These are phyloP conservation scores for Paxillus rubicundulus DNA, from an alignment of 768 basidiomycete genomes.

Conservation along the genomic window DNA sequence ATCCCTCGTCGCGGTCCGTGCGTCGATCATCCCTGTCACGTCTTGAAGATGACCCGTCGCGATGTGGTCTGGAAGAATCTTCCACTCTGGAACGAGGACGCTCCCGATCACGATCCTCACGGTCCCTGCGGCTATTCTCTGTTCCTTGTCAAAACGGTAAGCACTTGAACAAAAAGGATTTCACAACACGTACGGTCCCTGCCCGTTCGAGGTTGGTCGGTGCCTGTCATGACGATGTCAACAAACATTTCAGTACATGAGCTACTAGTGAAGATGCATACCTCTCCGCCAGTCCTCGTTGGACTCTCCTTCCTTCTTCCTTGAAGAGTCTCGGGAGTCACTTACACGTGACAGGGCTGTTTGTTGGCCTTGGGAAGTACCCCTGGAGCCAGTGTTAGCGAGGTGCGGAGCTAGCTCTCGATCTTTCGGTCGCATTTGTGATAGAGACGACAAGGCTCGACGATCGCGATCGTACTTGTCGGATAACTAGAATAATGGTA, in stretches of 20 bases:
- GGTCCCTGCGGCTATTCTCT: slow-evolving; percentile 55
- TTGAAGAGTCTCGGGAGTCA: slow-evolving; percentile 58
- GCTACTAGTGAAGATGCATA: slow-evolving; percentile 32
- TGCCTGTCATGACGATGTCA: slow-evolving; percentile 30
- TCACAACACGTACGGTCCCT: slow-evolving; percentile 54
- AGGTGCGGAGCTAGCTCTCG: slow-evolving; percentile 66
- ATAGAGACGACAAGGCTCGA: slow-evolving; percentile 50
- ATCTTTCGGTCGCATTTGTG: slow-evolving; percentile 59
- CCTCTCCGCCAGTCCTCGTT: slow-evolving; percentile 88
- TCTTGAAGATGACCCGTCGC: slow-evolving; percentile 54
- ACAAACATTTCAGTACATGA: background rate
- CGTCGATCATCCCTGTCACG: slow-evolving; percentile 45
- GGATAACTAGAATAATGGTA: slow-evolving; percentile 54
- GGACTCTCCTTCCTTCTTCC: slow-evolving; percentile 69
- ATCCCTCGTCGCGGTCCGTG: slow-evolving; percentile 32
- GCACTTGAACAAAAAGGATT: background rate
- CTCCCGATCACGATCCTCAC: slow-evolving; percentile 63
- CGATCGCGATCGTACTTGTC: slow-evolving; percentile 87
- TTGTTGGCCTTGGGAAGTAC: slow-evolving; percentile 33
- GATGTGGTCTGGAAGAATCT: slow-evolving; percentile 58
- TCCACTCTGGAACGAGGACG: slow-evolving; percentile 61
- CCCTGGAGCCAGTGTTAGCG: slow-evolving; percentile 40
- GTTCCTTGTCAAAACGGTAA: slow-evolving; percentile 37
- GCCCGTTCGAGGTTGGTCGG: slow-evolving; percentile 47
- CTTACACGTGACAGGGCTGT: slow-evolving; percentile 46